Conservation (phyloP, 768 basidiomycete species). For the Suillus lakei region DNA sequence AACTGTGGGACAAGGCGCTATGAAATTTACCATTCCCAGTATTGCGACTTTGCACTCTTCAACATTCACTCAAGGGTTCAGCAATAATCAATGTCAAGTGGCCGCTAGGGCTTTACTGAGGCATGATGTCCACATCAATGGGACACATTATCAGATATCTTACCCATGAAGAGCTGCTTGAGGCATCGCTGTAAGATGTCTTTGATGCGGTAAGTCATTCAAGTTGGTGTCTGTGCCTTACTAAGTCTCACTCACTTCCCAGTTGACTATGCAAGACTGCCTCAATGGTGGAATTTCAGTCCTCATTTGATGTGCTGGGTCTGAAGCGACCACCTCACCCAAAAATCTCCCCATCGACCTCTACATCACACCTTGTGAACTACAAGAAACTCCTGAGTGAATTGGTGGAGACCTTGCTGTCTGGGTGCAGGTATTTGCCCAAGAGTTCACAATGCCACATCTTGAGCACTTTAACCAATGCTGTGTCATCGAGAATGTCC, state of each 20-base stretch:
- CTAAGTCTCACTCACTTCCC: background rate
- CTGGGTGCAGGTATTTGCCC: slow-evolving; percentile 10
- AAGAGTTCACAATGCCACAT: slow-evolving; percentile 14
- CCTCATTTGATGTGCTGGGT: slow-evolving; percentile 11
- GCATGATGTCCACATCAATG: slow-evolving; percentile 9
- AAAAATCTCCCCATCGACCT: slow-evolving; percentile 6
- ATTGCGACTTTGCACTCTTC: slow-evolving; percentile 9
- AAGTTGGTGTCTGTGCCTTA: too few relatives aligned
- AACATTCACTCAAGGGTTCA: slow-evolving; percentile 8
- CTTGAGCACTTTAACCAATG: background rate
- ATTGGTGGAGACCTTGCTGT: background rate
- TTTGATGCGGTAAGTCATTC: slow-evolving; percentile 11
- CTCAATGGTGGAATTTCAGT: slow-evolving; percentile 12
- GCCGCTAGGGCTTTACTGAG: slow-evolving; percentile 3
- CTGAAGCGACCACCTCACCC: background rate
- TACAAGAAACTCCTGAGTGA: background rate
- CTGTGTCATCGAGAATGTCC: slow-evolving; percentile 1
- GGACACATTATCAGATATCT: slow-evolving; percentile 7
- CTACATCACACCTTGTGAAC: background rate
- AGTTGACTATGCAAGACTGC: slow-evolving; percentile 4
- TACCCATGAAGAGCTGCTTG: background rate
- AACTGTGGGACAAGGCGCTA: background rate
- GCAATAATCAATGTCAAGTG: slow-evolving; percentile 6
- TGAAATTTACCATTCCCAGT: slow-evolving; percentile 5
- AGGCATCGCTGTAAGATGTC: background rate